phyloP scores from a whole-genome alignment of 1,139 yeast genomes.

The Nakaseomyces bracarensis region DNA sequence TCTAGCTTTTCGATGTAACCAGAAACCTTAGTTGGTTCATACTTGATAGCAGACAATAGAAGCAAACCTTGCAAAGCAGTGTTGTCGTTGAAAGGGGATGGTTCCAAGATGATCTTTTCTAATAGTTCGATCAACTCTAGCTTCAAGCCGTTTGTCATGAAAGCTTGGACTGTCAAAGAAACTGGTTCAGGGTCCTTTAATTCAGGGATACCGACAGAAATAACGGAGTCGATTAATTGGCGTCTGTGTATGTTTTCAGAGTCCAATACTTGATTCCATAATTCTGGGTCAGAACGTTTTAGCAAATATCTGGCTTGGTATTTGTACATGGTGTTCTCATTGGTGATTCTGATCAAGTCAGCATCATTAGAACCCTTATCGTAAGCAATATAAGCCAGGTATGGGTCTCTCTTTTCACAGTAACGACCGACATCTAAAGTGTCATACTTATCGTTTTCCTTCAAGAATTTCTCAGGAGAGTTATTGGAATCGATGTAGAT shows the following conservation, averaged over 20 bases:
- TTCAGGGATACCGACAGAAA: slow-evolving; percentile 95
- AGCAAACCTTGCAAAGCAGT: slow-evolving; percentile 89
- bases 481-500: slow-evolving; percentile 96
- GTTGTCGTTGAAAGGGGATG: slow-evolving; percentile 93
- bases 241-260: slow-evolving; percentile 80
- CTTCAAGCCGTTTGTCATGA: slow-evolving; percentile 92
- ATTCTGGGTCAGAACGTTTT: slow-evolving; percentile 67
- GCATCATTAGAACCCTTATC: slow-evolving; percentile 90
- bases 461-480: slow-evolving; percentile 92
- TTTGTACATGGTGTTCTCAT: slow-evolving; percentile 96
- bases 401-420: slow-evolving; percentile 99
- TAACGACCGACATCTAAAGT: slow-evolving; percentile 92
- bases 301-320: slow-evolving; percentile 95
- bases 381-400: slow-evolving; percentile 92
- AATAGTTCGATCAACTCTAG: slow-evolving; percentile 86
- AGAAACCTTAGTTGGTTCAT: slow-evolving; percentile 79
- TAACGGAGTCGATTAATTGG: slow-evolving; percentile 85
- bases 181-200: slow-evolving; percentile 92
- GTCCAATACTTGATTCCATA: slow-evolving; percentile 74
- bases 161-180: slow-evolving; percentile 91
- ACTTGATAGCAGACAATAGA: slow-evolving; percentile 89
- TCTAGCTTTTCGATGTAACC: slow-evolving; percentile 83
- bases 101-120: slow-evolving; percentile 92
- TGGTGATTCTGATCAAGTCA: slow-evolving; percentile 84
- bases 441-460: slow-evolving; percentile 83